These are phyloP conservation scores for Warburgia ugandensis DNA, from an alignment of 164 flowering plant species.

Conservation along the genomic window DNA sequence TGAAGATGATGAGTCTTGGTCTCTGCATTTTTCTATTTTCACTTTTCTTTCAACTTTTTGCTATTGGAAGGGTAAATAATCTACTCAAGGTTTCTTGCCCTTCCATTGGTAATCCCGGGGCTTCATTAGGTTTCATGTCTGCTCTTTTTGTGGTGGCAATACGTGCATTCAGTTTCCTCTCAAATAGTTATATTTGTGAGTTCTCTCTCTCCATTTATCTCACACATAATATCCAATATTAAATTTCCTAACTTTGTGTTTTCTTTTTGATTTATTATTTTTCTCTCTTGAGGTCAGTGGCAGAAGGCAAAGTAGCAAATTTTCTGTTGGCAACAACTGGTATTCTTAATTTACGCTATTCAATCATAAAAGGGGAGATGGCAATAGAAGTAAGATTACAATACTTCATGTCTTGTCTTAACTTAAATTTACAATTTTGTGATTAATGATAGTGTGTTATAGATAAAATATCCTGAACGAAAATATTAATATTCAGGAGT, in stretches of 20 bases:
- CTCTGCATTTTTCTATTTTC: conserved; percentile 52
- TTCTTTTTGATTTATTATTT: not conserved
- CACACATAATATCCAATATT: not conserved
- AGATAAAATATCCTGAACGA: not conserved
- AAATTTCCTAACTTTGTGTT: not conserved
- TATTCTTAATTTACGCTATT: conserved; percentile 44
- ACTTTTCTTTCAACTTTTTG: conserved; percentile 41
- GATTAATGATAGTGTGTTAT: too few relatives aligned
- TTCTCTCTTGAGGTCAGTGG: conserved; percentile 44
- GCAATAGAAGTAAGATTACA: conserved; percentile 44
- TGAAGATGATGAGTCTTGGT: conserved; percentile 67
- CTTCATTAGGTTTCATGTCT: conserved; percentile 29
- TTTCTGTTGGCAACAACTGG: conserved; percentile 87
- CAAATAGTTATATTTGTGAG: conserved; percentile 95
- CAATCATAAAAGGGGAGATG: conserved; percentile 44
- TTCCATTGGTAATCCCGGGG: conserved; percentile 17
- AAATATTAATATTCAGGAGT: not conserved
- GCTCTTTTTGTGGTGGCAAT: conserved; percentile 45
- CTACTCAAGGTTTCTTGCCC: conserved; percentile 13
- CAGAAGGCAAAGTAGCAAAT: conserved; percentile 87
- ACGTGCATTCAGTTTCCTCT: conserved; percentile 80
- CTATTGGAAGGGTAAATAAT: conserved; percentile 33
- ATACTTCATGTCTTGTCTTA: conserved; percentile 2
- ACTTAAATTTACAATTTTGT: too few relatives aligned
- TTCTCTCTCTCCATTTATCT: conserved; percentile 8